Evolutionary conservation across 2,329 filamentous ascomycete species (phyloP), one percentile per base, ranked within the genome.

Genomic region (Talaromyces pinophilus): DNA sequence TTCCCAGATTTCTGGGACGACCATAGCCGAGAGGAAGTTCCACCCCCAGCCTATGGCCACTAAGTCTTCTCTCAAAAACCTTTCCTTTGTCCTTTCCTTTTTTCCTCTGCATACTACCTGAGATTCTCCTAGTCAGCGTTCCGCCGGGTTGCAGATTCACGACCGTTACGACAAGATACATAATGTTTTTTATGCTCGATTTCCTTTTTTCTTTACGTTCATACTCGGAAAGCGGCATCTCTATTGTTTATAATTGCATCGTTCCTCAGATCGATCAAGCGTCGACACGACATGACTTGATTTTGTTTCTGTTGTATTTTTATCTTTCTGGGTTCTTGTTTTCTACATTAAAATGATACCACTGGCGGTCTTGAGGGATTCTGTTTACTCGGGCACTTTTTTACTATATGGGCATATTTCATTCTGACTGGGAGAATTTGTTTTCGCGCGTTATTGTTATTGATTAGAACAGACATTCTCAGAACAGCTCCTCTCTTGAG

Each of bases 1-100:
- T 73, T 74, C 76, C 73, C 72, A 48, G 72, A 72, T 28, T 79
- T 77, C 63, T 81, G 78, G 77, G 73, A 76, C 38, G 76, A 74
- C 22, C 70, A 75, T 46, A 72, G 73, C 42, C 75, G 75, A 52
- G 78, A 81, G 59, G 75, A 77, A 62, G 70, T 72, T 30, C 80
- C 80, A 62, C 80, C 80, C 17, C 80, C 81, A 33, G 80, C 81
- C 33, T 82, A 82, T 70, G 79, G 80, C 38, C 78, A 79, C 65
- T 82, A 70, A 75, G 4, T 2, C 8, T 11, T 63, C 35, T 22
- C 52, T 22, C 59, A 46, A 59, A 22, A 44, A 44, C 10, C 3
- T 55, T 46, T 63, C 28, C 10, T 42, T 57, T 63, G 22, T 55
- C 28, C 10, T 63, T 57, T 33, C 11, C 52, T 22, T 35, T 10